Base-by-base conservation (phyloP, 306 rosid species). In the Fragaria vesca region DNA sequence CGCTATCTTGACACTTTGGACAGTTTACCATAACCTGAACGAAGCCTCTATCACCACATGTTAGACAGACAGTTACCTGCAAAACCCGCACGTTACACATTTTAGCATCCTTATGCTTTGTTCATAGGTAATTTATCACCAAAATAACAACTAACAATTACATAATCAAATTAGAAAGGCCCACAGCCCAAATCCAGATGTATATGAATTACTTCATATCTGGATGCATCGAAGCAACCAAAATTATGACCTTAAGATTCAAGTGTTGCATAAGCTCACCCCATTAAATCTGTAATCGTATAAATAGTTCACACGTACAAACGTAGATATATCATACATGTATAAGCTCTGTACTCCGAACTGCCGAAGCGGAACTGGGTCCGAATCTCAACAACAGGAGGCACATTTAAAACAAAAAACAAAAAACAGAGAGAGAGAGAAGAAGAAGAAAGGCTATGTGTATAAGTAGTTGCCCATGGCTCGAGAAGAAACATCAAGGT, bases 41-140 rank as follows among this genome's bases (percentile, higher is more conserved):
- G 32, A 40, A 61, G 61, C 86, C 73, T 16, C 40, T 42, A 26
- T 72, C 82, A 10, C 82, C 80, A 73, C 86, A 69, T 4, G 43
- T 74, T 38, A 72, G 73, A 60, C 82, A 82, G 12, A 60, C 77
- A 26, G 72, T 21, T 55, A 46, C 76, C 70, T 82, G 68, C 78
- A 75, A 32, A 54, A 69, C 48, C 54, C 15, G 26, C 46, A 4
- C 30, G 8, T 6, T 26, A 28, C 18, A 8, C 40, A 73, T 26
- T 1, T 51, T 1, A 58, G 77, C 42, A 2, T 42, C 34, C 43
- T 42, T 58, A 20, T 58, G 38, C 55, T 32, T 51, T 58, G 50
- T 26, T 57, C 34, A 42, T 21, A 42, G 16, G 9, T 26, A 9
- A 58, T 57, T 43, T 2, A 2, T 26, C 40, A 26, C 51, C 17